Percentiles rank a stretch among this genome's conserved stretches.
These are phyloP conservation scores for Phytophthora pisi DNA, from an alignment of 352 stramenopile genomes.

Conservation along the genomic window DNA sequence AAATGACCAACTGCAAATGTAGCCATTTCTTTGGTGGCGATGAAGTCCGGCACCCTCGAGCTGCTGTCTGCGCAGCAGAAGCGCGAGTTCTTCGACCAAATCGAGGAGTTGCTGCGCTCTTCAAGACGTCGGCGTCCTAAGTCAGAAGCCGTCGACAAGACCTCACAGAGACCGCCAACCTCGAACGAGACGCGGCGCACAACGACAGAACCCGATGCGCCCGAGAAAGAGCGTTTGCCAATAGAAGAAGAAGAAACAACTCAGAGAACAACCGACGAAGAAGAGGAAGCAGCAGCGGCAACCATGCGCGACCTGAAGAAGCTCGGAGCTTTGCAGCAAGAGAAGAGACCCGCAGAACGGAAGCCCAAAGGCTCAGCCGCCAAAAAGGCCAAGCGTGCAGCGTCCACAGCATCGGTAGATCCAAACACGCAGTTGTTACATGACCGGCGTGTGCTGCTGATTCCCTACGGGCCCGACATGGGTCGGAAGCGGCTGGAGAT, in stretches of 20 bases:
- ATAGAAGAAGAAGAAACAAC: slow-evolving; percentile 11
- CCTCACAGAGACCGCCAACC: neutral
- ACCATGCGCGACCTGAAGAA: slow-evolving; percentile 39
- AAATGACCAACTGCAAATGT: slow-evolving; percentile 3
- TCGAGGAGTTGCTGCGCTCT: slow-evolving; percentile 46
- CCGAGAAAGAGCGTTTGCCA: slow-evolving; percentile 32
- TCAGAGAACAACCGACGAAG: slow-evolving; percentile 3
- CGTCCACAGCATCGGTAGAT: slow-evolving; percentile 4
- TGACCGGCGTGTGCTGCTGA: slow-evolving; percentile 51
- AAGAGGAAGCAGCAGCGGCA: neutral
- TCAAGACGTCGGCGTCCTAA: slow-evolving; percentile 22
- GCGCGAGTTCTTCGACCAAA: slow-evolving; percentile 48
- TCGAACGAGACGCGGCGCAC: slow-evolving; percentile 27
- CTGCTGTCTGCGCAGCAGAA: slow-evolving; percentile 51
- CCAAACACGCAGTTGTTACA: slow-evolving; percentile 30
- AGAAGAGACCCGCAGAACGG: slow-evolving; percentile 23
- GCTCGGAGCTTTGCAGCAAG: slow-evolving; percentile 27
- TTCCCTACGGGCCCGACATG: slow-evolving; percentile 67
- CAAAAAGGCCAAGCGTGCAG: slow-evolving; percentile 32
- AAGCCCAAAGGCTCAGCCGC: slow-evolving; percentile 29
- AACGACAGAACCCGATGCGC: neutral
- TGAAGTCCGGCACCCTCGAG: slow-evolving; percentile 13
- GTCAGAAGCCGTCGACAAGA: slow-evolving; percentile 6
- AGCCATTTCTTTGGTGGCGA: slow-evolving; percentile 31
- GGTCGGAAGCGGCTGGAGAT: slow-evolving; percentile 69